Percentiles rank a stretch among this genome's conserved stretches.
These are phyloP conservation scores for Ogataea populi-albae DNA, from an alignment of 805 yeast genomes.

Conservation along the genomic window DNA sequence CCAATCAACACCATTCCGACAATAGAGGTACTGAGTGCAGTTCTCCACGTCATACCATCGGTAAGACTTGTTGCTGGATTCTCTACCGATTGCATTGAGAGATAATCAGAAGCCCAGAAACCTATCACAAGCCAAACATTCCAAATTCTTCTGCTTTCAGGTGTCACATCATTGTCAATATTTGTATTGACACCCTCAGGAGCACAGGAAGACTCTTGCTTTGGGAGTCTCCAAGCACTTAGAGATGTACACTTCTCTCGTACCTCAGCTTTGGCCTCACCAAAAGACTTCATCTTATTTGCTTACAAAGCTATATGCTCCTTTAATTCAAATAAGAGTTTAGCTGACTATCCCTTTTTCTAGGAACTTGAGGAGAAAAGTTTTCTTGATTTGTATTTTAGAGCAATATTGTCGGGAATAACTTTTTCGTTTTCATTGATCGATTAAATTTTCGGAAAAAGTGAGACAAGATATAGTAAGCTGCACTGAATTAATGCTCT, in stretches of 20 bases:
- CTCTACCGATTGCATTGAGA: conserved; percentile 24
- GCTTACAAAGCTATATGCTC: too few species aligned
- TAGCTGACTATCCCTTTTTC: too few species aligned
- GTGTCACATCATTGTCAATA: conserved; percentile 22
- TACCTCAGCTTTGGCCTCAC: conserved; percentile 6
- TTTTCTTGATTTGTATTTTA: too few species aligned
- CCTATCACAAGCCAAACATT: conserved; percentile 22
- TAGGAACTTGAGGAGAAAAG: too few species aligned
- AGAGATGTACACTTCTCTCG: conserved; percentile 7
- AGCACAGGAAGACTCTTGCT: conserved; percentile 18
- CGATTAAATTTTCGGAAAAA: too few species aligned
- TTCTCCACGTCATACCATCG: conserved; percentile 22
- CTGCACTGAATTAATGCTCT: too few species aligned
- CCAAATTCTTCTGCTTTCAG: conserved; percentile 24
- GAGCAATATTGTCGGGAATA: too few species aligned
- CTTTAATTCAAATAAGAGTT: too few species aligned
- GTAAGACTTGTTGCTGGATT: conserved; percentile 17
- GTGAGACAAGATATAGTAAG: too few species aligned
- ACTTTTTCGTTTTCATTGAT: too few species aligned
- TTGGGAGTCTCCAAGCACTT: conserved; percentile 14
- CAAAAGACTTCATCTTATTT: conserved; percentile 8
- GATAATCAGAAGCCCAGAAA: conserved; percentile 28
- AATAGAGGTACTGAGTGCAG: conserved; percentile 18
- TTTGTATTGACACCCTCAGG: conserved; percentile 19
- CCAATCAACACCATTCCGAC: conserved; percentile 23